These are phyloP conservation scores for Alternaria dauci DNA, from an alignment of 2,329 filamentous ascomycete species.

Conservation along the genomic window DNA sequence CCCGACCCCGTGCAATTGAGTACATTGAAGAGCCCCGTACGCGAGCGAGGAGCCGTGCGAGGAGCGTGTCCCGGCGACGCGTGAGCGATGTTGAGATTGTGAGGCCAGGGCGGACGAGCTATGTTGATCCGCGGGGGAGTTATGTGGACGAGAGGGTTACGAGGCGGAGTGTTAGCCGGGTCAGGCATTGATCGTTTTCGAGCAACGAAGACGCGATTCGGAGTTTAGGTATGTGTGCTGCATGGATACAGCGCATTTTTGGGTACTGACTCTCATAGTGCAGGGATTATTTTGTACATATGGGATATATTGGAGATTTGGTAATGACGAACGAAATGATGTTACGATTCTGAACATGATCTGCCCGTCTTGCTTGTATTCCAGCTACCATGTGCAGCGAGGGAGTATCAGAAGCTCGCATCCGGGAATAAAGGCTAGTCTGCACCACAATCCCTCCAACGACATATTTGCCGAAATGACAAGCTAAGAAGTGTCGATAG, in stretches of 20 bases:
- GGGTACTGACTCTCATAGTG: background rate
- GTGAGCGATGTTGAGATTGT: conserved; percentile 36
- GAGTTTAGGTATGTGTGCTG: background rate
- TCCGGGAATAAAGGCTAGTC: background rate
- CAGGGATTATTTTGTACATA: background rate
- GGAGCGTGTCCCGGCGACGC: conserved; percentile 39
- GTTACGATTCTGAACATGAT: background rate
- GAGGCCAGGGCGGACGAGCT: conserved; percentile 35
- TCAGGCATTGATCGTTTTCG: conserved; percentile 20
- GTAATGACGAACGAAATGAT: background rate
- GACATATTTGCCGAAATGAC: background rate
- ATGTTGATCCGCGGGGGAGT: conserved; percentile 34
- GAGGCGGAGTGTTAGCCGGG: conserved; percentile 42
- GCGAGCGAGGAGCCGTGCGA: conserved; percentile 34
- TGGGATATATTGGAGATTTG: background rate
- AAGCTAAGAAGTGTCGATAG: background rate
- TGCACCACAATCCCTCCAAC: background rate
- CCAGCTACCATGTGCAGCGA: background rate
- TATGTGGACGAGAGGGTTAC: conserved; percentile 38
- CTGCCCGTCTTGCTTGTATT: background rate
- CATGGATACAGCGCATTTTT: background rate
- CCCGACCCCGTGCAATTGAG: conserved; percentile 36
- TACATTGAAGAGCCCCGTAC: conserved; percentile 39
- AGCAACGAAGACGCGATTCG: background rate
- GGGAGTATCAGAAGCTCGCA: background rate